Base-by-base conservation (phyloP, 2,329 filamentous ascomycete species). In the Escovopsis weberi region DNA sequence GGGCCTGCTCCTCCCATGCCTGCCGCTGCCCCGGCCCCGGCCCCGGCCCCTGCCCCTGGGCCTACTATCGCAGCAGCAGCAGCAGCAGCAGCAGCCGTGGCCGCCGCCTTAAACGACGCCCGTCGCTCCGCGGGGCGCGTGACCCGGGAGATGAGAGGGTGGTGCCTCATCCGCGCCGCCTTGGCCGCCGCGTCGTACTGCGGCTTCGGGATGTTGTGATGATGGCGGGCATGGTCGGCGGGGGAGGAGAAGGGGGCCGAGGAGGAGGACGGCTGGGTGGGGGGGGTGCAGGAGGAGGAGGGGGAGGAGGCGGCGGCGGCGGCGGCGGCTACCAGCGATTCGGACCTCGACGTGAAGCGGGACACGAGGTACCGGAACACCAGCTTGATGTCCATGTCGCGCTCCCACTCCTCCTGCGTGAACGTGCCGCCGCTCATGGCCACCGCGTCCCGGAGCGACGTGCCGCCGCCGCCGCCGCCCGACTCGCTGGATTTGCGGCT, bases 381-480 rank as follows among this genome's bases (percentile, higher is more conserved):
- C 59, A 94, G 82, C 56, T 83, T 84, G 50, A 95, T 76, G 55
- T 96, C 88, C 5, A 96, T 72, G 42, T 94, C 85, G 46, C 82
- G 80, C 62, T 96, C 88, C 91, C 91, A 98, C 56, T 94, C 91
- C 33, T 91, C 84, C 52, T 85, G 70, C 1, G 72, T 75, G 47
- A 78, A 78, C 0, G 59, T 45, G 37, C 56, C 55, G 28, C 15
- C 15, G 38, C 50, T 47, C 50, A 55, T 51, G 4, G 47, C 43
- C 15, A 15, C 15, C 12, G 48, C 42, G 32, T 59, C 55, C 23
- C 55, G 43, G 30, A 50, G 53, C 15, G 15, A 15, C 15, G 10
- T 30, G 28, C 28, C 28, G 28, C 28, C 28, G 28, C 28, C 28
- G 28, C 28, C 28, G 28, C 55, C 51, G 15, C 44, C 42, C 6